Evolutionary conservation across 2,329 filamentous ascomycete species (phyloP).

Genomic region (Trichoderma sp.): DNA sequence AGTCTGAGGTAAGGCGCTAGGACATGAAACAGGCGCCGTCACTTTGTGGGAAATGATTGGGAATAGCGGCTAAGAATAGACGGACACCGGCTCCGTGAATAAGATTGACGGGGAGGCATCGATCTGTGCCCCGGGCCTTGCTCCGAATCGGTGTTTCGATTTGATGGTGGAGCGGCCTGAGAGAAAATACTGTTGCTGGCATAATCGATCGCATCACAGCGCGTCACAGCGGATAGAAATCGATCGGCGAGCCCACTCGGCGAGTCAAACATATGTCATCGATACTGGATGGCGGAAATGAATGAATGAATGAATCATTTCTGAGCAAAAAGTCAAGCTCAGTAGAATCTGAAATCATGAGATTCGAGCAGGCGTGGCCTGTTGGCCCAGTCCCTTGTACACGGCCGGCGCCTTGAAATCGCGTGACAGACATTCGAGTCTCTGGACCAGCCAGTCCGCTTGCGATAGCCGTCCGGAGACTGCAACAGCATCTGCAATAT

Average conservation of each 20-base stretch:
- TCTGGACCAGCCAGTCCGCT: slow-evolving; percentile 5
- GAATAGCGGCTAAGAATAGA: slow-evolving; percentile 9
- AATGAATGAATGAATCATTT: background rate
- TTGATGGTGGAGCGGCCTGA: background rate
- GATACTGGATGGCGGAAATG: background rate
- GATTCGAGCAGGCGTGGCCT: background rate
- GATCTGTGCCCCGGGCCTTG: slow-evolving; percentile 11
- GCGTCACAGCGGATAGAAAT: background rate
- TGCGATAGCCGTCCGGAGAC: slow-evolving; percentile 6
- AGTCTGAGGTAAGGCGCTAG: slow-evolving; percentile 15
- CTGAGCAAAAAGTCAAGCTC: background rate
- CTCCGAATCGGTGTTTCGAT: slow-evolving; percentile 1
- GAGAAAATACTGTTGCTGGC: background rate
- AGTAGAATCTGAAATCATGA: background rate
- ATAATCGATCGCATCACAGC: background rate
- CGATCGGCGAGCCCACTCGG: background rate
- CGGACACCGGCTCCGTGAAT: background rate
- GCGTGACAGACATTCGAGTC: background rate
- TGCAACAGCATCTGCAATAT: background rate
- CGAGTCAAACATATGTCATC: background rate
- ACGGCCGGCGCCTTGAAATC: background rate
- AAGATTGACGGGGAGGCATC: slow-evolving; percentile 8
- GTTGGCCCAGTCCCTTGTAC: background rate
- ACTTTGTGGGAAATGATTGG: slow-evolving; percentile 16
- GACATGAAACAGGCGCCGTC: slow-evolving; percentile 32